Evolutionary conservation across 257 asterid genomes (phyloP).

Genomic region (Capsicum chinense): DNA sequence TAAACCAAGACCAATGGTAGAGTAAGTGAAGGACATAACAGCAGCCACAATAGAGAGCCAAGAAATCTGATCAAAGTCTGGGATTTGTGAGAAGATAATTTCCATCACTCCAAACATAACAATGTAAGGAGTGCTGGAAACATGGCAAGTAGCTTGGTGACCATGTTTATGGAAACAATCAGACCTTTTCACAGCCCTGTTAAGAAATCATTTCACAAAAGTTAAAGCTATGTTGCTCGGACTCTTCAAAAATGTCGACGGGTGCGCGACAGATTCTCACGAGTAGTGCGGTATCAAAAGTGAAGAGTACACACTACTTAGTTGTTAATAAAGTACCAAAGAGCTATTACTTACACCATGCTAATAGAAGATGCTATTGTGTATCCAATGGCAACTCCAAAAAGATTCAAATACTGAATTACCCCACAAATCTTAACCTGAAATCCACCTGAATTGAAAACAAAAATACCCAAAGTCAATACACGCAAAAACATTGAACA

Average conservation of each 20-base stretch:
- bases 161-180: constrained; percentile 62
- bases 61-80: constrained; percentile 71
- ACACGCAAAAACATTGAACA: background rate
- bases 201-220: background rate
- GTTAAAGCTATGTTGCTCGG: background rate
- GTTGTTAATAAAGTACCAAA: background rate
- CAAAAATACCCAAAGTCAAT: constrained; percentile 23
- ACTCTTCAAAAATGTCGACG: too few relatives aligned
- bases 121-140: constrained; percentile 68
- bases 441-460: constrained; percentile 44
- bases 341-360: constrained; percentile 54
- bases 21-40: constrained; percentile 75
- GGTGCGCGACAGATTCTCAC: too few relatives aligned
- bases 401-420: constrained; percentile 61
- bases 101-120: constrained; percentile 66
- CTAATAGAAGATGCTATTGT: constrained; percentile 77
- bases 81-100: constrained; percentile 66
- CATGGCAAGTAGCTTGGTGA: constrained; percentile 58
- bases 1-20: constrained; percentile 69
- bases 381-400: constrained; percentile 68
- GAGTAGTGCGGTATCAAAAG: too few relatives aligned
- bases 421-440: constrained; percentile 61
- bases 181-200: constrained; percentile 69
- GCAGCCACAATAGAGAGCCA: constrained; percentile 86
- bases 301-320: too few relatives aligned